A percentile compares a stretch with the other conserved stretches of the same genome.
These are phyloP conservation scores for Scytalidium lignicola DNA, from an alignment of 2,329 filamentous ascomycete species.

Conservation along the genomic window DNA sequence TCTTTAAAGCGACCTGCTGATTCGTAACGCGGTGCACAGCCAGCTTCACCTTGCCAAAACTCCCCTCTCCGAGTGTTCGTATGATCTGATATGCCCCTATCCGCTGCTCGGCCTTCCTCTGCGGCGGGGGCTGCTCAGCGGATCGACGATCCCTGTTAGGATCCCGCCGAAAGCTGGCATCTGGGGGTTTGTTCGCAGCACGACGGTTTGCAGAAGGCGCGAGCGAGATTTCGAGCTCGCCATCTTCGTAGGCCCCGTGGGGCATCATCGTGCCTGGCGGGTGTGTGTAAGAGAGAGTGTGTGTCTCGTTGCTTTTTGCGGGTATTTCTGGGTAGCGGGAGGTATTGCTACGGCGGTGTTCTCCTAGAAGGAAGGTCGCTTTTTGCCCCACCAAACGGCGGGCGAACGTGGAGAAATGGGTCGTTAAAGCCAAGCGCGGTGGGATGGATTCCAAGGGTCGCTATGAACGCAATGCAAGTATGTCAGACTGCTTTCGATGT, in stretches of 20 bases:
- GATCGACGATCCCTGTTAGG: slow-evolving; percentile 17
- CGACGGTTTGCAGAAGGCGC: slow-evolving; percentile 60
- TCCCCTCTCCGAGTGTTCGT: slow-evolving; percentile 89
- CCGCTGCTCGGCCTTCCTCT: slow-evolving; percentile 67
- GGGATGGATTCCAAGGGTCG: not conserved
- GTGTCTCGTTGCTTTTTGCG: slow-evolving; percentile 10
- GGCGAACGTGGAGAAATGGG: not conserved
- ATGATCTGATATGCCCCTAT: slow-evolving; percentile 90
- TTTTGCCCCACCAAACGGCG: slow-evolving; percentile 15
- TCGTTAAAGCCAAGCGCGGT: slow-evolving; percentile 5
- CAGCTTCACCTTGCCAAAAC: slow-evolving; percentile 97
- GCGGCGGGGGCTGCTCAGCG: slow-evolving; percentile 16
- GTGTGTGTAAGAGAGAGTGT: too few species aligned
- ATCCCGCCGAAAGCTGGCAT: slow-evolving; percentile 20
- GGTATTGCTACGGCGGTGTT: slow-evolving; percentile 1
- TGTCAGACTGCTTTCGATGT: not conserved
- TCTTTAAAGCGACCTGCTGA: slow-evolving; percentile 96
- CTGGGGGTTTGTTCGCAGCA: slow-evolving; percentile 29
- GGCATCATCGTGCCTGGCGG: slow-evolving; percentile 18
- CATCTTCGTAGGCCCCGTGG: slow-evolving; percentile 60
- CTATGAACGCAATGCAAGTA: slow-evolving; percentile 6
- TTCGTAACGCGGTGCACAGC: slow-evolving; percentile 87
- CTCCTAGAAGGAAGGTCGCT: not conserved
- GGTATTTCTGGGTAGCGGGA: slow-evolving; percentile 5
- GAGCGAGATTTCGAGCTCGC: slow-evolving; percentile 76